Evolutionary conservation across 1,139 yeast species (phyloP), one percentile per base, ranked within the genome.

Genomic region (Pichia sp.): DNA sequence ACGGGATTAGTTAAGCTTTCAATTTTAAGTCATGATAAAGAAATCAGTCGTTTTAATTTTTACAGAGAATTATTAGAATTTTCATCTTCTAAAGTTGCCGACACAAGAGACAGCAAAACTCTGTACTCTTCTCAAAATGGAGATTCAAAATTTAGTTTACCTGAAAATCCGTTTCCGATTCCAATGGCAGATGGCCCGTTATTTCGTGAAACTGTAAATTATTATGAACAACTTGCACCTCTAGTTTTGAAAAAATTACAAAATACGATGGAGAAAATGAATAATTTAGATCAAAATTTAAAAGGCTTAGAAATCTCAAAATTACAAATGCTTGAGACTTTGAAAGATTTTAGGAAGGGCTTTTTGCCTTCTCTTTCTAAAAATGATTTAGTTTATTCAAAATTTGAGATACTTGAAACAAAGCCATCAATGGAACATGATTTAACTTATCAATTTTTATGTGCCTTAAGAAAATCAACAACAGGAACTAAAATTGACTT

Each of bases 131-230:
- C n/a, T n/a, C n/a, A n/a, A n/a, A n/a, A n/a, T n/a, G n/a, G n/a
- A n/a, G n/a, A n/a, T n/a, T n/a, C n/a, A n/a, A n/a, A n/a, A n/a
- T n/a, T n/a, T n/a, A n/a, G n/a, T 6, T 22, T 22, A 10, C 1
- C 20, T 2, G 42, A n/a, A n/a, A 55, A 52, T 35, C 62, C 62
- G 8, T 59, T 54, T 34, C 60, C 60, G 1, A 47, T 68, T 25
- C 66, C 61, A 1, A 66, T 68, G 57, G 84, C 80, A 47, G 95
- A 85, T 57, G 94, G 94, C 0, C 95, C 95, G 0, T 73, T 78
- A 38, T 84, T 85, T 57, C 67, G 94, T 41, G 78, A 76, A 31
- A 66, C 78, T 0, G 62, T 85, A 22, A 65, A 68, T 11, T 67
- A 67, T 8, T 73, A 79, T 55, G 94, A 85, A 59, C 46, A 46